Percentiles rank a stretch among this genome's conserved stretches.
These are phyloP conservation scores for Xanthoconium stramineum DNA, from an alignment of 768 basidiomycete species.

Conservation along the genomic window DNA sequence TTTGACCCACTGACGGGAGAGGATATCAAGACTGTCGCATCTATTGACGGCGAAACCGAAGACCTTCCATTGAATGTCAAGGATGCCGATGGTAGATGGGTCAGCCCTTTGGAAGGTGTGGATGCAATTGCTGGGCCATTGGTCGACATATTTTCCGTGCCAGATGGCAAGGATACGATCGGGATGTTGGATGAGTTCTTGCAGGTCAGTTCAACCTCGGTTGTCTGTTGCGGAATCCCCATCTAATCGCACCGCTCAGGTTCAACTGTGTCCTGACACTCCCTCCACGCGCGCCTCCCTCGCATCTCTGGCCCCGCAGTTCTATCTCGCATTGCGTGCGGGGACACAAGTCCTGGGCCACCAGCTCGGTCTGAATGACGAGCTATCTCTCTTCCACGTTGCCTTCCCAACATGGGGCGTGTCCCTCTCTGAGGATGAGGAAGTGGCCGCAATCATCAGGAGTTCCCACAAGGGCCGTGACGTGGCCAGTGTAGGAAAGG, in stretches of 20 bases:
- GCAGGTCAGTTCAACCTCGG: slow-evolving; percentile 46
- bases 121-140: slow-evolving; percentile 60
- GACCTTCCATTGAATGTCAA: background rate
- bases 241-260: slow-evolving; percentile 33
- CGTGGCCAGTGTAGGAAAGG: slow-evolving; percentile 78
- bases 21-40: slow-evolving; percentile 37
- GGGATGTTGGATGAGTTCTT: slow-evolving; percentile 73
- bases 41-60: slow-evolving; percentile 5
- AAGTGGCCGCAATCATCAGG: slow-evolving; percentile 50
- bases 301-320: slow-evolving; percentile 37
- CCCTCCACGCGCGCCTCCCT: slow-evolving; percentile 43
- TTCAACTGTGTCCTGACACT: slow-evolving; percentile 67
- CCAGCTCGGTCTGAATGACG: slow-evolving; percentile 41
- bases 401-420: slow-evolving; percentile 67
- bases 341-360: slow-evolving; percentile 56
- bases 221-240: background rate
- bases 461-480: slow-evolving; percentile 41
- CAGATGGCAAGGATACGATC: slow-evolving; percentile 45
- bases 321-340: slow-evolving; percentile 58
- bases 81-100: slow-evolving; percentile 15
- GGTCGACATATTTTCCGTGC: slow-evolving; percentile 57
- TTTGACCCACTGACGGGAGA: slow-evolving; percentile 77
- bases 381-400: slow-evolving; percentile 44
- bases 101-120: slow-evolving; percentile 50
- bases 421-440: slow-evolving; percentile 53